Evolutionary conservation across 1,139 yeast species (phyloP), one percentile per base, ranked within the genome.

Genomic region (Hansenula anomala): DNA sequence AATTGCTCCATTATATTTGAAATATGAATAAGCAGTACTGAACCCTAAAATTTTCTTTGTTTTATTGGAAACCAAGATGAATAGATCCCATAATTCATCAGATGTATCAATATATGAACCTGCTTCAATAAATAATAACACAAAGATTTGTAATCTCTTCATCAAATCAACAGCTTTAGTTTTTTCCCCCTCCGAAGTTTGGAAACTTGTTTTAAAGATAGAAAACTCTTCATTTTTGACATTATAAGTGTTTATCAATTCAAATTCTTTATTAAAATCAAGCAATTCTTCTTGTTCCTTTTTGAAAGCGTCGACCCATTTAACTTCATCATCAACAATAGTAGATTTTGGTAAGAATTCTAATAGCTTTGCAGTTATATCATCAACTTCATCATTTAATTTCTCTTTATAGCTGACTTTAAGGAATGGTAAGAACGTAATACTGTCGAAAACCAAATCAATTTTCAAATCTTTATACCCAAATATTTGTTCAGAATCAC

Each of bases 91-190:
- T 20, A 76, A 69, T 15, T 73, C 72, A 59, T 92, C 97, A 1
- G 63, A 61, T 29, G 71, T 69, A 55, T 90, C 97, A 45, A 94
- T 88, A 54, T 77, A 87, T 2, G 95, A 80, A 1, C 97, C 98
- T 0, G 96, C 97, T 59, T 92, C 99, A 52, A 92, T 92, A 63
- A 83, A 89, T 18, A 92, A 66, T 34, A 90, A 64, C 18, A 87
- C 86, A 51, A 92, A 74, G 3, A 90, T 77, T 53, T 88, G 95
- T 48, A 89, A 69, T 45, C 97, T 66, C 40, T 71, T 66, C 51
- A 83, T 88, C 37, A 89, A 60, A 45, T 74, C 78, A 30, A 67
- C 54, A 2, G 81, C 19, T 30, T 15, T 22, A 6, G 18, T 9
- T 20, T 30, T 30, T 78, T 2, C 54, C 52, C 20, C 31, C 38